phyloP scores from a whole-genome alignment of 2,329 filamentous ascomycete genomes.

The Cladosporium sphaerospermum region DNA sequence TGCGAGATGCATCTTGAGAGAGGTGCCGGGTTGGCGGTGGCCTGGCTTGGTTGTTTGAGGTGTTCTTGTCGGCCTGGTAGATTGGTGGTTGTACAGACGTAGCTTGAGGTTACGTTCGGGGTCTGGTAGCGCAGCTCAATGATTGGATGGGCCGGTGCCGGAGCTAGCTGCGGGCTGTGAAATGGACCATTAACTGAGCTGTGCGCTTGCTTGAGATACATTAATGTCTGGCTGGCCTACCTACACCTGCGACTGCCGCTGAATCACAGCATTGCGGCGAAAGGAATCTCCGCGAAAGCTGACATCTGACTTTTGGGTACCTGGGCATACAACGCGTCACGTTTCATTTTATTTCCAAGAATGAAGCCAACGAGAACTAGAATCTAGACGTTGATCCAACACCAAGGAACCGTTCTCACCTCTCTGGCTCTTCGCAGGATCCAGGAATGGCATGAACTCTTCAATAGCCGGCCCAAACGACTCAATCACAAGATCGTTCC shows the following conservation, averaged over 20 bases:
- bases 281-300: neutral
- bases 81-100: neutral
- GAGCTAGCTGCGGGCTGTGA: too few species aligned
- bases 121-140: neutral
- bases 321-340: neutral
- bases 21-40: neutral
- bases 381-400: too few species aligned
- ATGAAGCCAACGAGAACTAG: too few species aligned
- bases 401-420: too few species aligned
- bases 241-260: neutral
- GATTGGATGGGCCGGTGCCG: neutral
- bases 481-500: too few species aligned
- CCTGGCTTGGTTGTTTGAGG: too few species aligned
- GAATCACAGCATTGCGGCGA: neutral
- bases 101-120: conserved; percentile 1
- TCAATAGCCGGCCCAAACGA: neutral
- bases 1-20: neutral
- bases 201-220: neutral
- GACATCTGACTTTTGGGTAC: neutral
- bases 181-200: neutral
- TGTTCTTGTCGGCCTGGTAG: neutral
- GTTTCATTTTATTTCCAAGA: too few species aligned
- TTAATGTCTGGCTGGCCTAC: neutral
- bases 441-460: too few species aligned
- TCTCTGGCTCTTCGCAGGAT: too few species aligned